Evolutionary conservation across 2,329 filamentous ascomycete genomes (phyloP).

Genomic region (Cordyceps cicadae): DNA sequence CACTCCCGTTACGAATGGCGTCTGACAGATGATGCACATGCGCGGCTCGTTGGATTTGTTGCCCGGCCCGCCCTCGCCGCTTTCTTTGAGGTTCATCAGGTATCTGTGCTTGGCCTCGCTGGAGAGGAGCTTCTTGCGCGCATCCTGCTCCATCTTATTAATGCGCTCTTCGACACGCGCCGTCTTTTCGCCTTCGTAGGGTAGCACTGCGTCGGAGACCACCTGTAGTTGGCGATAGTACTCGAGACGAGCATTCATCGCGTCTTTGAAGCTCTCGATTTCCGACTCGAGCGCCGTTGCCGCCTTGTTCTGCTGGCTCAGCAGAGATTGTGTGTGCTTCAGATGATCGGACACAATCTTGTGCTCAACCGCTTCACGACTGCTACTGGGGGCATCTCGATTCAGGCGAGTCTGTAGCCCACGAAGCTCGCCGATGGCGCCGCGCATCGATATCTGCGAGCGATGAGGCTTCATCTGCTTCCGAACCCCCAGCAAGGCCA

Average conservation of each 20-base stretch:
- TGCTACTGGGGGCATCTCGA: conserved; percentile 17
- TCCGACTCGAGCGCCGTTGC: conserved; percentile 53
- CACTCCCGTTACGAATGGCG: conserved; percentile 66
- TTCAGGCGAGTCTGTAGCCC: conserved; percentile 51
- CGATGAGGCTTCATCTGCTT: conserved; percentile 38
- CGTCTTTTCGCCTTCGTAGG: conserved; percentile 57
- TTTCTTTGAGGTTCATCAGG: conserved; percentile 43
- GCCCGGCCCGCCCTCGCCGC: conserved; percentile 31
- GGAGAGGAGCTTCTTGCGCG: conserved; percentile 51
- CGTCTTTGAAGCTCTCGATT: conserved; percentile 62
- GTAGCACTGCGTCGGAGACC: conserved; percentile 79
- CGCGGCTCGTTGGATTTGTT: conserved; percentile 54
- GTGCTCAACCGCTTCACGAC: conserved; percentile 58
- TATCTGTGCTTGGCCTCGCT: conserved; percentile 71
- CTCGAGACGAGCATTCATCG: conserved; percentile 79
- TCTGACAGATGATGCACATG: conserved; percentile 81
- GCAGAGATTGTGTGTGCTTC: conserved; percentile 46
- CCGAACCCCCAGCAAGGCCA: conserved; percentile 44
- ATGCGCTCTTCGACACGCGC: conserved; percentile 36
- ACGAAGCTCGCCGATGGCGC: conserved; percentile 61
- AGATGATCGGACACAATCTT: conserved; percentile 57
- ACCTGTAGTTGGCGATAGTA: conserved; percentile 86
- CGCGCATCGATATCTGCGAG: conserved; percentile 57
- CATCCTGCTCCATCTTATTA: conserved; percentile 26
- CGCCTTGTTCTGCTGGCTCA: conserved; percentile 44